phyloP scores from a whole-genome alignment of 176 grass and related monocot genomes.

The Avena atlantica region DNA sequence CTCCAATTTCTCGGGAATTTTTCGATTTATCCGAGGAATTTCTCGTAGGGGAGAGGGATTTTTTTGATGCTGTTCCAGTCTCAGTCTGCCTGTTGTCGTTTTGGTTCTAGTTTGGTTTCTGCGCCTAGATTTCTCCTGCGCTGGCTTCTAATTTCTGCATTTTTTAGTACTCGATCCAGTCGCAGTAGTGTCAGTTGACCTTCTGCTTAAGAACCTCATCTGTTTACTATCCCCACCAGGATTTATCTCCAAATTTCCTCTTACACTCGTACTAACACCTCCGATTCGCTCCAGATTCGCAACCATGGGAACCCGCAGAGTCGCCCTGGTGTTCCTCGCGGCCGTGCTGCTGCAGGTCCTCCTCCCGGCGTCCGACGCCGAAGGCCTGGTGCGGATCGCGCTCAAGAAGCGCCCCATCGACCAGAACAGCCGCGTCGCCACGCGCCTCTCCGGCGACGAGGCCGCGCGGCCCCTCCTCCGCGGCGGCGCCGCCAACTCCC shows the following conservation, averaged over 20 bases:
- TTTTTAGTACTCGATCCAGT: background rate
- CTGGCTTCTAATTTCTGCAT: background rate
- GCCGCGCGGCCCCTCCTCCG: background rate
- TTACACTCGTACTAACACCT: background rate
- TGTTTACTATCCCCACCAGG: background rate
- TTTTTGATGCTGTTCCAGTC: too few relatives aligned
- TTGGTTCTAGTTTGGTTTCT: background rate
- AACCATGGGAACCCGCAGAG: slow-evolving; percentile 59
- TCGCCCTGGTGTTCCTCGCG: slow-evolving; percentile 49
- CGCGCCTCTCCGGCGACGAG: slow-evolving; percentile 50
- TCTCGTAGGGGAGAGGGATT: too few relatives aligned
- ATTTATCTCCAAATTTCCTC: slow-evolving; percentile 3
- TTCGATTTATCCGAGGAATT: too few relatives aligned
- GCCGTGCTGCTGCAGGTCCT: slow-evolving; percentile 53
- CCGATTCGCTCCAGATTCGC: slow-evolving; percentile 44
- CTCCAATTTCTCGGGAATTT: background rate
- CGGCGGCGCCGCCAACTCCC: slow-evolving; percentile 37
- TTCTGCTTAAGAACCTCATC: too few relatives aligned
- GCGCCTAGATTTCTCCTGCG: background rate
- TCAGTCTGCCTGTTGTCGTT: too few relatives aligned
- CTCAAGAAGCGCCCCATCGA: slow-evolving; percentile 71
- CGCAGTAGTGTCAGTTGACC: background rate
- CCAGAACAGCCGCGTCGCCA: slow-evolving; percentile 52
- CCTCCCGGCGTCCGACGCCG: slow-evolving; percentile 47
- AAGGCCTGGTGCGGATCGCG: slow-evolving; percentile 66